Evolutionary conservation across 2,329 filamentous ascomycete species (phyloP).

Genomic region (Aspergillus ochraceus): DNA sequence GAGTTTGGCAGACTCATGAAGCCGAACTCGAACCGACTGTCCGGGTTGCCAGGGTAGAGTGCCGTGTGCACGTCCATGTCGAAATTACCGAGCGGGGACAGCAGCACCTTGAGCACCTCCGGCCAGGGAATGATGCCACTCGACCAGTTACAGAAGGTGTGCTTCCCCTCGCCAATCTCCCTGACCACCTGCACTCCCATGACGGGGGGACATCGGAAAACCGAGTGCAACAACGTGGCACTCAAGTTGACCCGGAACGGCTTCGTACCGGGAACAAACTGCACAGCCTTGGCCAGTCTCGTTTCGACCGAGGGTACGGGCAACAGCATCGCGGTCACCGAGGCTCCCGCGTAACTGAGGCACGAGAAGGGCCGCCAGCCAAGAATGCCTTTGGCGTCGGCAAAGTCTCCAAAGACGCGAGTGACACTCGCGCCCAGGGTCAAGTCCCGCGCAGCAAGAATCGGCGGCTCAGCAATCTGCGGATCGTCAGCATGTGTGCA

Average conservation of each 20-base stretch:
- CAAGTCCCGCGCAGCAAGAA: constrained; percentile 29
- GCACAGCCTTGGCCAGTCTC: constrained; percentile 30
- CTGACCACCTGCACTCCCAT: constrained; percentile 34
- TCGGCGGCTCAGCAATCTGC: constrained; percentile 32
- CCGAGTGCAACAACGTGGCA: constrained; percentile 30
- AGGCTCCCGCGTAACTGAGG: constrained; percentile 31
- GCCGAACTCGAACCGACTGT: constrained; percentile 36
- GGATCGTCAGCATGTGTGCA: constrained; percentile 7
- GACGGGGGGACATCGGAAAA: constrained; percentile 28
- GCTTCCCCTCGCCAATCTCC: constrained; percentile 30
- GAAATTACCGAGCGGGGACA: constrained; percentile 24
- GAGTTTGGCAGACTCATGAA: constrained; percentile 30
- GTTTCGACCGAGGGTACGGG: constrained; percentile 32
- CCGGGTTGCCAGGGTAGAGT: constrained; percentile 18
- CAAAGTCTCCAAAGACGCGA: constrained; percentile 29
- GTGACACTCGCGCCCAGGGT: constrained; percentile 33
- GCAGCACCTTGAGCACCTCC: constrained; percentile 20
- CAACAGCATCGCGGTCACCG: constrained; percentile 30
- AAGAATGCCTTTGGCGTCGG: constrained; percentile 28
- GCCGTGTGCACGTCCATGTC: constrained; percentile 23
- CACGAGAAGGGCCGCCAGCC: constrained; percentile 31
- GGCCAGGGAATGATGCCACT: constrained; percentile 42
- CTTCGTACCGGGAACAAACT: constrained; percentile 31
- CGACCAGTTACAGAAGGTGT: constrained; percentile 36
- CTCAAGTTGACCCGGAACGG: constrained; percentile 34